Base-by-base conservation (phyloP, 805 yeast species). In the Cyberlindnera petersonii region DNA sequence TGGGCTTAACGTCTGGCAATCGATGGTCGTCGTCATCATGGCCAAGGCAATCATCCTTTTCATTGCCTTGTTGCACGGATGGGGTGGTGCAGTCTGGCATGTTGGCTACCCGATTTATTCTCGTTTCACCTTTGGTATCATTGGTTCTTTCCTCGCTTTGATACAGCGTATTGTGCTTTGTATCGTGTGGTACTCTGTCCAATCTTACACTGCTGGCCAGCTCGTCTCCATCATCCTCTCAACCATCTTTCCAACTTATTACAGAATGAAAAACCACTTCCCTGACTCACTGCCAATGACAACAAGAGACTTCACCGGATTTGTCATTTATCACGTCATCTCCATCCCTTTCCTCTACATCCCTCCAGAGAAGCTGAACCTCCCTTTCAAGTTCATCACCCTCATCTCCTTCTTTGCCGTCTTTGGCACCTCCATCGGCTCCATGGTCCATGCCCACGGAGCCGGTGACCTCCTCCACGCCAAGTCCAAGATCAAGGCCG, bases 21-120 rank as follows among this genome's bases (percentile, higher is more conserved):
- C 73, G 2, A 68, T 73, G 69, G 67, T 69, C 6, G 58, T 61
- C 16, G 60, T 69, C 16, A 61, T 69, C 16, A 38, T 74, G 16
- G 75, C 68, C 5, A 65, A 69, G 35, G 21, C 60, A 11, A 47
- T 74, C 32, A 65, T 69, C 37, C 63, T 66, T 27, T 44, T 60
- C 3, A 55, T 68, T 31, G 69, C 75, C 9, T 53, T 69, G 7
- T 52, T 64, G 10, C 71, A 70, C 43, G 72, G 75, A 24, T 64
- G 66, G 53, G 68, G 66, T 13, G 79, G 79, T 24, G 64, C 69
- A 7, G 61, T 63, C 17, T 74, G 66, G 54, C 77, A 72, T 50
- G 61, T 74, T 29, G 77, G 78, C 1, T 74, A 63, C 46, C 66
- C 78, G 3, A 62, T 74, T 9, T 61, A 61, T 36, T 59, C 65